A percentile compares a stretch with the other conserved stretches of the same genome.
Conservation (phyloP, 768 basidiomycete species). For the Trametes villosa region DNA sequence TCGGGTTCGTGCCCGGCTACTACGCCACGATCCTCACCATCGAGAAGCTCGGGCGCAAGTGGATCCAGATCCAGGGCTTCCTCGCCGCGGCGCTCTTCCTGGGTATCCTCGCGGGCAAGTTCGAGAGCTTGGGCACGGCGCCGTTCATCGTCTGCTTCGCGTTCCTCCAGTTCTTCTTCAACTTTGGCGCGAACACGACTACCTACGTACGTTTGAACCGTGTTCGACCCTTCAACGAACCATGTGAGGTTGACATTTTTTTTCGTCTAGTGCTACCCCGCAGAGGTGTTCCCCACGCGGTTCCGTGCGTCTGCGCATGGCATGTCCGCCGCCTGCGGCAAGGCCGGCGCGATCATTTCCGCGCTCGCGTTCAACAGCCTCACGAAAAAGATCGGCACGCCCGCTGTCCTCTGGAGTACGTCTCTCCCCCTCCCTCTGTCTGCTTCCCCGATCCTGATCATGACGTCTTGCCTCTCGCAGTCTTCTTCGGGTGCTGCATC, state of each 20-base stretch:
- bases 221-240: too few relatives aligned
- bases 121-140: constrained; percentile 55
- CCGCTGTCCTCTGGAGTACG: constrained; percentile 73
- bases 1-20: constrained; percentile 83
- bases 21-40: constrained; percentile 70
- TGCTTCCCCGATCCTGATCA: background rate
- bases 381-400: constrained; percentile 62
- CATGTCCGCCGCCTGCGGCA: constrained; percentile 72
- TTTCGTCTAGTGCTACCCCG: constrained; percentile 62
- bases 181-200: constrained; percentile 74
- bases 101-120: constrained; percentile 69
- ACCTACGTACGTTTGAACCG: constrained; percentile 29
- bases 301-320: constrained; percentile 78
- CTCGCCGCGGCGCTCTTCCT: constrained; percentile 69
- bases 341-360: constrained; percentile 77
- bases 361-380: constrained; percentile 74
- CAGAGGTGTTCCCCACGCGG: constrained; percentile 80
- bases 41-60: constrained; percentile 74
- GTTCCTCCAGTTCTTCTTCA: constrained; percentile 81
- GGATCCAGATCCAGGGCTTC: constrained; percentile 80
- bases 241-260: background rate
- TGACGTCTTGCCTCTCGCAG: constrained; percentile 39
- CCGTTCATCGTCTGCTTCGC: constrained; percentile 76
- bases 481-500: constrained; percentile 69
- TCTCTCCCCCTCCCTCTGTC: constrained; percentile 20